Evolutionary conservation across 1,284 basidiomycete species (phyloP).

Genomic region (Trametes pubescens): DNA sequence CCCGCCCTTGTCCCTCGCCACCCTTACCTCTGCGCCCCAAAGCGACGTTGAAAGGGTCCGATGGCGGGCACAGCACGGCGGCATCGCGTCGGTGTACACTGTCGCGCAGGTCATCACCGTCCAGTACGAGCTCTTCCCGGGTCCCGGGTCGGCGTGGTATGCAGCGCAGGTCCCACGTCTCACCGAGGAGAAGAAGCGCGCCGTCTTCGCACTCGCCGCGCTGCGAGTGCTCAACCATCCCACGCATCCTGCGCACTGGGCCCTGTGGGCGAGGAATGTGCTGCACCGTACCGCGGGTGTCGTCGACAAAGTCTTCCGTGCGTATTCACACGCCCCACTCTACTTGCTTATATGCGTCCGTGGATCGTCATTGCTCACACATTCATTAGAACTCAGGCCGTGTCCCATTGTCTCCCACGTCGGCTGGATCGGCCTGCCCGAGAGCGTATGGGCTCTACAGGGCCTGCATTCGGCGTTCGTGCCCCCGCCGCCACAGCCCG

Average conservation of each 20-base stretch:
- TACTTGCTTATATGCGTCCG: slow-evolving; percentile 1
- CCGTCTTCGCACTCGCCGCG: slow-evolving; percentile 38
- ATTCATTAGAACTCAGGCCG: slow-evolving; percentile 31
- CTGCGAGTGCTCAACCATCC: slow-evolving; percentile 36
- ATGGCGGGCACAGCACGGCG: slow-evolving; percentile 28
- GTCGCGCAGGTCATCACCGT: slow-evolving; percentile 27
- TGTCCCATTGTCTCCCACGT: slow-evolving; percentile 36
- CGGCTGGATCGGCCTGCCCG: slow-evolving; percentile 34
- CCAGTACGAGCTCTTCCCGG: slow-evolving; percentile 30
- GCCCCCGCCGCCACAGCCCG: slow-evolving; percentile 19
- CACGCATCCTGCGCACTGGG: slow-evolving; percentile 36
- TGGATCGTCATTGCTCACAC: slow-evolving; percentile 1
- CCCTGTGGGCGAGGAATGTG: slow-evolving; percentile 36
- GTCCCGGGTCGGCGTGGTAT: slow-evolving; percentile 21
- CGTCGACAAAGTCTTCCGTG: slow-evolving; percentile 36
- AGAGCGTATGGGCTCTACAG: slow-evolving; percentile 34
- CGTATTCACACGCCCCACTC: slow-evolving; percentile 19
- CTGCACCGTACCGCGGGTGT: slow-evolving; percentile 33
- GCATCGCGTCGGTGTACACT: slow-evolving; percentile 28
- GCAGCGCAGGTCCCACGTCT: slow-evolving; percentile 28
- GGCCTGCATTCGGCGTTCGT: slow-evolving; percentile 30
- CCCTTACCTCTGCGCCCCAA: slow-evolving; percentile 1
- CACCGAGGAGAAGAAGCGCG: slow-evolving; percentile 28
- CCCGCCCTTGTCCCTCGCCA: slow-evolving; percentile 1
- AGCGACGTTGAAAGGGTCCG: slow-evolving; percentile 16